These are phyloP conservation scores for Fusarium sulawesiense DNA, from an alignment of 2,329 filamentous ascomycete genomes.

Conservation along the genomic window DNA sequence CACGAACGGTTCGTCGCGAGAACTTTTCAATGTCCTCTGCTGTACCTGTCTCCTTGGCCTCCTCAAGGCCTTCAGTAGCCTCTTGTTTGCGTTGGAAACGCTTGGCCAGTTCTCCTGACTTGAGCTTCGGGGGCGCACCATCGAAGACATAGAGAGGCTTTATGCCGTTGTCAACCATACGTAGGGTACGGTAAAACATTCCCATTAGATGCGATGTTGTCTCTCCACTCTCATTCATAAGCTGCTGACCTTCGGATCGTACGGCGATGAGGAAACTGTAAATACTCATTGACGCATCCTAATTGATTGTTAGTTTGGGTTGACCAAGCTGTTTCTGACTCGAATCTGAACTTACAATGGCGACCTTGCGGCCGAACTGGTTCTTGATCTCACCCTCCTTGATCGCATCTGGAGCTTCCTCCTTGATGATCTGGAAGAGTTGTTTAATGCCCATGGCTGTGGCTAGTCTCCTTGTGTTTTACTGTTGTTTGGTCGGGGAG, in stretches of 20 bases:
- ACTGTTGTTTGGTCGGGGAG: background rate
- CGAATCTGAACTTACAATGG: constrained; percentile 75
- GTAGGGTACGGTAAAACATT: constrained; percentile 98
- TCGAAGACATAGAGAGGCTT: constrained; percentile 99
- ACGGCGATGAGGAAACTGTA: constrained; percentile 99
- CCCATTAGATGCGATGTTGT: constrained; percentile 99
- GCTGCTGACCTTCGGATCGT: constrained; percentile 93
- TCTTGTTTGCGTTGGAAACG: constrained; percentile 95
- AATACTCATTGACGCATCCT: constrained; percentile 87
- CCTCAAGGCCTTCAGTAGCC: constrained; percentile 88
- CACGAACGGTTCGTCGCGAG: constrained; percentile 88
- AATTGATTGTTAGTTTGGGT: constrained; percentile 8
- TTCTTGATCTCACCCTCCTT: constrained; percentile 99
- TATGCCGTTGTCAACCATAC: constrained; percentile 98
- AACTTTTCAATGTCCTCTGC: constrained; percentile 99
- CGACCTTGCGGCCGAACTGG: constrained; percentile 97
- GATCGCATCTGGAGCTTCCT: constrained; percentile 94
- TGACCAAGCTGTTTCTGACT: background rate
- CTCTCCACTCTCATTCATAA: constrained; percentile 94
- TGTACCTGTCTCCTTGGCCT: constrained; percentile 96
- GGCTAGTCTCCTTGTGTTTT: constrained; percentile 3
- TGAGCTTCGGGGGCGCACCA: constrained; percentile 94
- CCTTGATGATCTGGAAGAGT: constrained; percentile 84
- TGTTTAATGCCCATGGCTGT: constrained; percentile 74
- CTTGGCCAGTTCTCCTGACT: constrained; percentile 96